A percentile compares a stretch with the other conserved stretches of the same genome.
phyloP scores from a whole-genome alignment of 129 eudicot genomes.

The Ambrosia artemisiifolia region DNA sequence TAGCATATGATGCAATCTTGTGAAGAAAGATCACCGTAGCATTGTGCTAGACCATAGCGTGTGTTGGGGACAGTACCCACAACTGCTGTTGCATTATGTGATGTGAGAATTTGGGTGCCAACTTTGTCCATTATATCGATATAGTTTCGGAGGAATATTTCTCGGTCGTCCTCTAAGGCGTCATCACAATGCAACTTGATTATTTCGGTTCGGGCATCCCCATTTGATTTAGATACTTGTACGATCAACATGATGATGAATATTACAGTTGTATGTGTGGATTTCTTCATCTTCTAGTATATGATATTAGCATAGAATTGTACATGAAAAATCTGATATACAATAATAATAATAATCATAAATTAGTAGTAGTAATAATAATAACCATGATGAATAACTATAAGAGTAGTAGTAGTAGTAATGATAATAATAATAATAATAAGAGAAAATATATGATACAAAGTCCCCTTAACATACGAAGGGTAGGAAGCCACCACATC shows the following conservation, averaged over 20 bases:
- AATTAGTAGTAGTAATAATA: too few relatives aligned
- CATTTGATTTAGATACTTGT: constrained; percentile 29
- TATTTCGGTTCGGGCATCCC: constrained; percentile 47
- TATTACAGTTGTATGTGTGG: background rate
- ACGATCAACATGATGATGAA: constrained; percentile 9
- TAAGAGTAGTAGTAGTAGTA: too few relatives aligned
- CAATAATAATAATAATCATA: too few relatives aligned
- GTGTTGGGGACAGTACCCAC: constrained; percentile 41
- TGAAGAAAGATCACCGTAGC: constrained; percentile 46
- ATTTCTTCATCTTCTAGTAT: constrained; percentile 22
- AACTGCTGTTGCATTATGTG: constrained; percentile 43
- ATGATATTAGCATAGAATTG: too few relatives aligned
- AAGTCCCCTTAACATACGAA: too few relatives aligned
- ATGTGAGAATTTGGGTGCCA: constrained; percentile 34
- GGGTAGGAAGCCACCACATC: too few relatives aligned
- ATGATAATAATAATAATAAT: too few relatives aligned
- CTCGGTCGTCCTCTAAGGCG: constrained; percentile 30
- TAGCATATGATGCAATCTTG: constrained; percentile 42
- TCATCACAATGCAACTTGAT: constrained; percentile 30
- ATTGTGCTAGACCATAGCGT: constrained; percentile 52
- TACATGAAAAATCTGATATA: too few relatives aligned
- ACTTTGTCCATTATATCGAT: constrained; percentile 54
- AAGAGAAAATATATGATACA: too few relatives aligned
- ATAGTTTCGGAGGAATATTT: constrained; percentile 41
- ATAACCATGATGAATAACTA: too few relatives aligned